Evolutionary conservation across 2,329 filamentous ascomycete species (phyloP), one percentile per base, ranked within the genome.

Genomic region (Paraconiothyrium sp.): DNA sequence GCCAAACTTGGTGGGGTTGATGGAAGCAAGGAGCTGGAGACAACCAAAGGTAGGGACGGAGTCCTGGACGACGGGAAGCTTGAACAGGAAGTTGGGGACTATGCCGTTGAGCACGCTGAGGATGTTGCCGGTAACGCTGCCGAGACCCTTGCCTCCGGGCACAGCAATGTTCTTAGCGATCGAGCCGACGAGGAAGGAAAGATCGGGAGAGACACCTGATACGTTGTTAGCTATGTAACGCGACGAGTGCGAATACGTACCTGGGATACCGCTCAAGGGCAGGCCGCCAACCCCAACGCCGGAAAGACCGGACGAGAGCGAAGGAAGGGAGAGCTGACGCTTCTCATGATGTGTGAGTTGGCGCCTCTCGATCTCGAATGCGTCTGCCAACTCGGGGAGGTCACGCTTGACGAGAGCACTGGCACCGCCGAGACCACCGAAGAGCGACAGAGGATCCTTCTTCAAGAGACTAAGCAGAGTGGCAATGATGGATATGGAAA

Each of bases 111-210:
- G 63, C 41, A 63, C 43, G 14, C 27, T 22, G 43, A 66, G 58
- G 49, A 69, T 67, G 51, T 50, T 57, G 13, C 27, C 37, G 24
- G 65, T 67, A 13, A 66, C 37, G 48, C 46, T 32, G 27, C 67
- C 63, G 22, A 69, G 50, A 22, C 65, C 63, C n/a, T 32, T 61
- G 49, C 61, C 61, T 20, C 61, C 63, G 1, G 63, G 63, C 16
- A 69, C 48, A 43, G 64, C 62, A 41, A 69, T 67, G 57, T 64
- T 69, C 43, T 66, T 67, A 43, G 65, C 61, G 44, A 67, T 67
- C 49, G 56, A 60, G 30, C 60, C 57, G 50, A 67, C 63, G 35
- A 67, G 57, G 50, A 50, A 57, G 20, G 65, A 37, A 7, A 68
- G 56, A 43, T 63, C 64, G 3, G 65, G 67, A n/a, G 54, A 56